Conservation (phyloP, 768 basidiomycete genomes). For the Sutorius australiensis region DNA sequence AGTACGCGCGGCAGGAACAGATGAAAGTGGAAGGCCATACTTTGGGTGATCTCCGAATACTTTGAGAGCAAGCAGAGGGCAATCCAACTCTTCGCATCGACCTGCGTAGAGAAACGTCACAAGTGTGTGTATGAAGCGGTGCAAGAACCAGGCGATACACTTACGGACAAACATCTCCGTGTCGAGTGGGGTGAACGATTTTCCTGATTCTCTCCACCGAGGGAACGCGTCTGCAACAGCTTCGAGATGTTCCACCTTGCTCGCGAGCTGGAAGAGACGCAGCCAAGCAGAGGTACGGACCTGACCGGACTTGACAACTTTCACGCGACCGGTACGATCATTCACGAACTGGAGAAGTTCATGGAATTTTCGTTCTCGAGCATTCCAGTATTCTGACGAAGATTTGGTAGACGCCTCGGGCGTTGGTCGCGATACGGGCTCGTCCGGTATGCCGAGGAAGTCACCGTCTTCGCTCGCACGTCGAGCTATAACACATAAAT, state of each 20-base stretch:
- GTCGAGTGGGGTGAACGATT: slow-evolving; percentile 37
- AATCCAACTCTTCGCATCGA: slow-evolving; percentile 57
- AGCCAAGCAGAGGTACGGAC: slow-evolving; percentile 48
- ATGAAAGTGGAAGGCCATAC: slow-evolving; percentile 50
- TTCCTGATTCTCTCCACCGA: slow-evolving; percentile 44
- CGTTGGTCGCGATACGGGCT: not conserved
- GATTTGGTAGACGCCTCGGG: not conserved
- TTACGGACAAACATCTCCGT: slow-evolving; percentile 53
- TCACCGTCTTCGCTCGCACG: slow-evolving; percentile 6
- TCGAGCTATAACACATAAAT: slow-evolving; percentile 14
- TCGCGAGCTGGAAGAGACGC: slow-evolving; percentile 49
- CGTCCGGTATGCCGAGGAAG: slow-evolving; percentile 13
- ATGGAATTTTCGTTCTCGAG: slow-evolving; percentile 23
- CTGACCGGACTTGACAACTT: slow-evolving; percentile 28
- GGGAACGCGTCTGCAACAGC: slow-evolving; percentile 46
- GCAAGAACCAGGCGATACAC: slow-evolving; percentile 21
- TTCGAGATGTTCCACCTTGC: slow-evolving; percentile 46
- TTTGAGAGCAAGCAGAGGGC: slow-evolving; percentile 53
- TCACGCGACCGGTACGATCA: slow-evolving; percentile 29
- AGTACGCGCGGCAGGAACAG: slow-evolving; percentile 48
- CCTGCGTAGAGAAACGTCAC: slow-evolving; percentile 34
- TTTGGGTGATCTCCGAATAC: slow-evolving; percentile 61
- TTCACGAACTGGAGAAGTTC: slow-evolving; percentile 25
- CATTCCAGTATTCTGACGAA: not conserved
- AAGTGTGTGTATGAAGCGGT: not conserved